Conservation (phyloP, 306 rosid genomes). For the Sphenostylis stenocarpa region DNA sequence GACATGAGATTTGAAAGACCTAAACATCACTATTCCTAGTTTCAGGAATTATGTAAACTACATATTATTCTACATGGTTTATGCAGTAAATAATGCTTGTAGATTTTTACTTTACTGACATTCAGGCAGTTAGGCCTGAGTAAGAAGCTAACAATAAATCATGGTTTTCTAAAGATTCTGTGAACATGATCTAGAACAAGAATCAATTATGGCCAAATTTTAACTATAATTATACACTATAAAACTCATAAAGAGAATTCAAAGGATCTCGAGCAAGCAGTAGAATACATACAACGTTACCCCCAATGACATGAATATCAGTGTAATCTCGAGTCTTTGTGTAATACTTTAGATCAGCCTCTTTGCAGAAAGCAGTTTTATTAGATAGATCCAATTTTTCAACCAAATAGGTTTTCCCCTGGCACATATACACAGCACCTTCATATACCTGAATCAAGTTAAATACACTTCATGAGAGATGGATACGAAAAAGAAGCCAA, state of each 20-base stretch:
- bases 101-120: neutral
- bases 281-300: conserved; percentile 65
- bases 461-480: conserved; percentile 16
- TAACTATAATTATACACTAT: neutral
- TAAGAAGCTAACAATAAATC: neutral
- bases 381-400: conserved; percentile 60
- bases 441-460: conserved; percentile 72
- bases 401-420: conserved; percentile 86
- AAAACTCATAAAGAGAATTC: conserved; percentile 27
- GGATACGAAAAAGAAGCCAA: conserved; percentile 7
- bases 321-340: conserved; percentile 80
- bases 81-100: neutral
- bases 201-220: neutral
- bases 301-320: conserved; percentile 78
- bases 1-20: conserved; percentile 2
- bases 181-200: neutral
- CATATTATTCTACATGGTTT: neutral
- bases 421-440: conserved; percentile 89
- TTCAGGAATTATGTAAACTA: neutral
- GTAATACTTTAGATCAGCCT: conserved; percentile 85
- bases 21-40: conserved; percentile 14
- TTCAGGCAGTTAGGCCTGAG: neutral
- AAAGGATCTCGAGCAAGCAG: conserved; percentile 22
- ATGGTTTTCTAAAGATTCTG: neutral
- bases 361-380: conserved; percentile 68